Base-by-base conservation (phyloP, 192 early-diverging fungal genomes). In the Pilaira anomala region DNA sequence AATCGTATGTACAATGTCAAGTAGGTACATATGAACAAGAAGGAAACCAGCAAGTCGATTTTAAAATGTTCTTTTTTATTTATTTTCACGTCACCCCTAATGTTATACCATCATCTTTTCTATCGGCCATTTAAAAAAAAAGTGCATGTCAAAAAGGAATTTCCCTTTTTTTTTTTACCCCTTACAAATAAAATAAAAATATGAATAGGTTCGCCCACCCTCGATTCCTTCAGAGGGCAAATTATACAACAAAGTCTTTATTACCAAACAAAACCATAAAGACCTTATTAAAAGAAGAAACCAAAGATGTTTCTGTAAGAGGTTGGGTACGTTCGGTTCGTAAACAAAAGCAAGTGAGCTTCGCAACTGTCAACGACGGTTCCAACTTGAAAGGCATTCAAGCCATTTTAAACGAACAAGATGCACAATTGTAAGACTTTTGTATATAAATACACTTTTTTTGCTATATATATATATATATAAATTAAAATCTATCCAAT, bases 241-340 rank as follows among this genome's bases (percentile, higher is more conserved):
- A 19, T 48, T 48, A 48, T 33, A 18, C 62, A 29, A 44, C 52
- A 51, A 69, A 50, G 13, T 24, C 36, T 14, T 36, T 69, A 25
- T 57, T 69, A 54, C 67, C 67, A n/a, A 69, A 62, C 8, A 48
- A 45, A 16, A 67, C 65, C 19, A 73, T 73, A 12, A 60, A 60
- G 19, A 25, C 42, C 1, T 7, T 73, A 12, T 21, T 73, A n/a
- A 42, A 48, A 14, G 54, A 30, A 0, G 33, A 69, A 4, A 18
- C 7, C 6, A 18, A 36, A 0, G 21, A 42, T 26, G 85, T 87
- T 21, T 68, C 75, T 13, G 70, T 91, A 12, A 68, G 83, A 22
- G 93, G 91, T 6, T 95, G 93, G 93, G 74, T 93, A n/a, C 78
- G 86, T 28, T 89, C 93, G 2, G 85, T 92, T 30, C 86, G 93